Percentiles rank a stretch among this genome's conserved stretches.
Evolutionary conservation across 768 basidiomycete genomes (phyloP).

Genomic region (Trametes villosa): DNA sequence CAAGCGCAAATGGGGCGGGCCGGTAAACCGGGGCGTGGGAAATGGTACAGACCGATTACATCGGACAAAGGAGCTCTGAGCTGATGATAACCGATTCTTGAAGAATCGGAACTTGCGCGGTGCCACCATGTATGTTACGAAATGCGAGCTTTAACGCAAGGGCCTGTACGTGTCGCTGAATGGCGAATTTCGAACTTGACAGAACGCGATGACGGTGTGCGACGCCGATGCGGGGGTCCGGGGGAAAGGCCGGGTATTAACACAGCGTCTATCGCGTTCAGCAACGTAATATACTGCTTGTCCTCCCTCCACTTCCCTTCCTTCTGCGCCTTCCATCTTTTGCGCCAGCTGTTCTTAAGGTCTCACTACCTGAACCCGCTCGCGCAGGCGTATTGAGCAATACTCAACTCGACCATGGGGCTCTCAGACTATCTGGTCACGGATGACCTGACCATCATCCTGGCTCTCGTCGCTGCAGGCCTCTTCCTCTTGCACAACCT

Average conservation of each 20-base stretch:
- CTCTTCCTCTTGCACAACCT: constrained; percentile 78
- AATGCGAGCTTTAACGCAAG: too few species aligned
- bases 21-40: too few species aligned
- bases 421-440: constrained; percentile 67
- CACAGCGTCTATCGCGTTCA: not conserved
- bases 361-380: not conserved
- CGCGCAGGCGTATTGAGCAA: not conserved
- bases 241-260: not conserved
- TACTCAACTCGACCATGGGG: constrained; percentile 33
- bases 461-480: constrained; percentile 75
- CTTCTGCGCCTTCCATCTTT: not conserved
- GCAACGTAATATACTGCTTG: not conserved
- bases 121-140: too few species aligned
- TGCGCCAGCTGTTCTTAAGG: too few species aligned
- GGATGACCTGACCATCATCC: constrained; percentile 78
- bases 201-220: not conserved
- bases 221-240: too few species aligned
- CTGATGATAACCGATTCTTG: too few species aligned
- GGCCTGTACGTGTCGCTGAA: too few species aligned
- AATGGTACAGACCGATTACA: too few species aligned
- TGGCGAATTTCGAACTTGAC: too few species aligned
- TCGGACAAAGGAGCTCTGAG: too few species aligned
- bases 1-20: too few species aligned
- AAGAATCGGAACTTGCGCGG: too few species aligned
- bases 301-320: not conserved